Conservation (phyloP, 106 monocot genomes). For the Alisma plantagoaquatica region DNA sequence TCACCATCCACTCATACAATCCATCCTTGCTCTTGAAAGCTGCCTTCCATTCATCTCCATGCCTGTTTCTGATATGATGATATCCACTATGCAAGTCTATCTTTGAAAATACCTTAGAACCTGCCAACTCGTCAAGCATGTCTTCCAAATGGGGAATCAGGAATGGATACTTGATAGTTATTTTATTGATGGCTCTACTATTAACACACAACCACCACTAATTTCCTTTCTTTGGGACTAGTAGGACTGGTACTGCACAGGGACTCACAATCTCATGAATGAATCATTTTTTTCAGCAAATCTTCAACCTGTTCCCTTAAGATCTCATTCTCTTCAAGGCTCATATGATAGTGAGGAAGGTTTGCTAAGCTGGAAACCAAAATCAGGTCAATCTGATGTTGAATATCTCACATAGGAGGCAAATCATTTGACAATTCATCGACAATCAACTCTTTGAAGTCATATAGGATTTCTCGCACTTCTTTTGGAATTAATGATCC, state of each 20-base stretch:
- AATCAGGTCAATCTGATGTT: constrained; percentile 4
- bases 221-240: constrained; percentile 1
- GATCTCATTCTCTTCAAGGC: neutral
- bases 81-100: constrained; percentile 2
- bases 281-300: neutral
- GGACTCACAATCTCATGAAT: neutral
- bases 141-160: neutral
- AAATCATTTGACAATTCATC: neutral
- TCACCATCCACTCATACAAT: constrained; percentile 7
- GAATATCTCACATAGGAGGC: neutral
- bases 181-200: constrained; percentile 1
- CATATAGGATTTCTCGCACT: neutral
- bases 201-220: constrained; percentile 1
- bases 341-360: neutral
- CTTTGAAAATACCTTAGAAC: neutral
- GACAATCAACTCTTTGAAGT: neutral
- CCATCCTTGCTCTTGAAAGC: constrained; percentile 4
- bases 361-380: neutral
- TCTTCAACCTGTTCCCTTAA: constrained; percentile 1
- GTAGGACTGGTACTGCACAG: neutral
- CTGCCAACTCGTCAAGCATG: constrained; percentile 2
- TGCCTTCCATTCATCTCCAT: constrained; percentile 9
- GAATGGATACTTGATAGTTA: constrained; percentile 5
- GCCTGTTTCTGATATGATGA: neutral
- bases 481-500: no score